Evolutionary conservation across 2,329 filamentous ascomycete species (phyloP).

Genomic region (Pseudocercospora macadamiae): DNA sequence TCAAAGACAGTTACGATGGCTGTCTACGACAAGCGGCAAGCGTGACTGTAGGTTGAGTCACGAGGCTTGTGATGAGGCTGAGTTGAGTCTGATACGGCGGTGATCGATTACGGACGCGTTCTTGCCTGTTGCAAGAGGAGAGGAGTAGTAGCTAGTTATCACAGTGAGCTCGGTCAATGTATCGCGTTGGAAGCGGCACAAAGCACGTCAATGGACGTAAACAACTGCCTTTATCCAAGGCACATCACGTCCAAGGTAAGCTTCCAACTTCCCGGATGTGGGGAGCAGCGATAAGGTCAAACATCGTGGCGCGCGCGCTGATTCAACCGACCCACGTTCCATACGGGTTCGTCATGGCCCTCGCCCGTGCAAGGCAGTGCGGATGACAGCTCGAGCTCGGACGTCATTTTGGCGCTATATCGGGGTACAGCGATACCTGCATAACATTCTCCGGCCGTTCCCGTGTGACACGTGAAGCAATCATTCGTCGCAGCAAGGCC

Average conservation of each 20-base stretch:
- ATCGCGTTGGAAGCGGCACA: slow-evolving; percentile 21
- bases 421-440: slow-evolving; percentile 7
- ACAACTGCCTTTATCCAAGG: slow-evolving; percentile 23
- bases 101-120: slow-evolving; percentile 11
- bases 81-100: slow-evolving; percentile 10
- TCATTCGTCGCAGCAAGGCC: slow-evolving; percentile 18
- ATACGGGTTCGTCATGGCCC: slow-evolving; percentile 18
- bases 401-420: slow-evolving; percentile 17
- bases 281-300: slow-evolving; percentile 20
- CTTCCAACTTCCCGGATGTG: slow-evolving; percentile 14
- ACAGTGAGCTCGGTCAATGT: slow-evolving; percentile 9
- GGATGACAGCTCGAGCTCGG: slow-evolving; percentile 5
- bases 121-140: neutral
- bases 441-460: slow-evolving; percentile 3
- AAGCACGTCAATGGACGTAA: slow-evolving; percentile 24
- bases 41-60: slow-evolving; percentile 20
- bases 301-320: slow-evolving; percentile 12
- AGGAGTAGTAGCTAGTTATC: slow-evolving; percentile 2
- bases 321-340: slow-evolving; percentile 14
- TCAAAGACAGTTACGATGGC: slow-evolving; percentile 21
- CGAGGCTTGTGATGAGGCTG: slow-evolving; percentile 23
- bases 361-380: neutral
- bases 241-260: slow-evolving; percentile 8
- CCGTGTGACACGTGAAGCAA: slow-evolving; percentile 18
- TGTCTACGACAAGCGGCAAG: slow-evolving; percentile 18